Evolutionary conservation across 148 eudicot genomes (phyloP), one percentile per base, ranked within the genome.

Genomic region (Chenopodium formosanum): DNA sequence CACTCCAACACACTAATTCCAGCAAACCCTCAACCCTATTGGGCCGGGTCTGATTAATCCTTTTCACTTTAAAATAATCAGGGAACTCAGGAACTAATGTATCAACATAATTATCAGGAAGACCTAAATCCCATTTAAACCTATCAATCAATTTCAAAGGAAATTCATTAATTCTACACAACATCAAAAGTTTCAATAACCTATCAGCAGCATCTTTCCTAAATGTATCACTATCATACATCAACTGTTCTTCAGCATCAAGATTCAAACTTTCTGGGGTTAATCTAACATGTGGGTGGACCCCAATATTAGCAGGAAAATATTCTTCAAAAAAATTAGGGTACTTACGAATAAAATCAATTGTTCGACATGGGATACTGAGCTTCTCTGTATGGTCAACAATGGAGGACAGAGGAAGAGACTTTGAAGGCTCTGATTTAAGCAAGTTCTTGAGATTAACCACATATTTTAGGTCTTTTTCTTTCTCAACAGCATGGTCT

Each of bases 401-500:
- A 66, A 93, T 92, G 82, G 85, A 53, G 65, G 91, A 86, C 48
- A 93, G 84, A 6, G 97, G 92, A 40, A 92, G 82, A 67, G 97
- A 87, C n/a, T 95, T 89, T 13, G 94, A 90, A 19, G 97, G 96
- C 66, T 93, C 90, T 27, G 85, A 86, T 22, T 88, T 88, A 52
- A 95, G 84, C 63, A 93, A 86, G 88, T 88, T 86, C 78, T 91
- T 95, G 83, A 95, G 88, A 77, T 88, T 86, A 29, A 88, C 68
- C 63, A 92, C 12, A 66, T 90, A 88, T 72, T 84, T 85, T 48
- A 95, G 92, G 84, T 91, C 85, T 32, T 76, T 82, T 70, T 95
- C 98, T 56, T 87, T 90, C 85, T 93, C 96, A 20, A 95, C 97
- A 16, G 93, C 93, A 78, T 90, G 95, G 81, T 95, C 97, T 74